A percentile compares a stretch with the other conserved stretches of the same genome.
These are phyloP conservation scores for Dendrobium chrysotoxum DNA, from an alignment of 106 monocot species.

Conservation along the genomic window DNA sequence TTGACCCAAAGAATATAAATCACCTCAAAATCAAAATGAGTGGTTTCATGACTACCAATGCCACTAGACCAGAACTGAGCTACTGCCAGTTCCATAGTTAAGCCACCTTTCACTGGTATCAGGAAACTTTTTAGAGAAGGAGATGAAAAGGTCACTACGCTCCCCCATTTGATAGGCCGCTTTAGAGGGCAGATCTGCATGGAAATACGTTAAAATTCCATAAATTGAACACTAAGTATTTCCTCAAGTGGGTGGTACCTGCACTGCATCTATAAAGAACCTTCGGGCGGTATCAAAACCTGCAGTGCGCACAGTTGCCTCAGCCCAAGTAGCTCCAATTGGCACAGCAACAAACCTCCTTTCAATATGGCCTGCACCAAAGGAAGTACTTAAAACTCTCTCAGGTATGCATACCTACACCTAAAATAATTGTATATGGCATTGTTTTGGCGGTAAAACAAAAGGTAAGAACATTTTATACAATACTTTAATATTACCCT, in stretches of 20 bases:
- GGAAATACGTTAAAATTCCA: conserved; percentile 19
- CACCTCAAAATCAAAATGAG: conserved; percentile 87
- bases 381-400: neutral
- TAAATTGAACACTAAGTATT: neutral
- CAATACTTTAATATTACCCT: neutral
- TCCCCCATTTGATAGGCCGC: conserved; percentile 83
- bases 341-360: conserved; percentile 89
- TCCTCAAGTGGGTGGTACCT: conserved; percentile 35
- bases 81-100: conserved; percentile 72
- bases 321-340: conserved; percentile 83
- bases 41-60: conserved; percentile 79
- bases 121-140: conserved; percentile 76
- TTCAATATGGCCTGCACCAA: conserved; percentile 57
- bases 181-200: conserved; percentile 72
- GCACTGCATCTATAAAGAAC: conserved; percentile 75
- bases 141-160: conserved; percentile 68
- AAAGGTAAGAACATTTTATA: neutral
- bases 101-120: conserved; percentile 73
- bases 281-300: conserved; percentile 81
- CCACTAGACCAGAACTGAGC: conserved; percentile 99
- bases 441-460: too few relatives aligned
- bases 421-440: neutral
- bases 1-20: neutral
- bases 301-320: conserved; percentile 73
- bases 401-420: neutral